phyloP scores from a whole-genome alignment of 2,329 filamentous ascomycete genomes.

The Helminthosporium solani region DNA sequence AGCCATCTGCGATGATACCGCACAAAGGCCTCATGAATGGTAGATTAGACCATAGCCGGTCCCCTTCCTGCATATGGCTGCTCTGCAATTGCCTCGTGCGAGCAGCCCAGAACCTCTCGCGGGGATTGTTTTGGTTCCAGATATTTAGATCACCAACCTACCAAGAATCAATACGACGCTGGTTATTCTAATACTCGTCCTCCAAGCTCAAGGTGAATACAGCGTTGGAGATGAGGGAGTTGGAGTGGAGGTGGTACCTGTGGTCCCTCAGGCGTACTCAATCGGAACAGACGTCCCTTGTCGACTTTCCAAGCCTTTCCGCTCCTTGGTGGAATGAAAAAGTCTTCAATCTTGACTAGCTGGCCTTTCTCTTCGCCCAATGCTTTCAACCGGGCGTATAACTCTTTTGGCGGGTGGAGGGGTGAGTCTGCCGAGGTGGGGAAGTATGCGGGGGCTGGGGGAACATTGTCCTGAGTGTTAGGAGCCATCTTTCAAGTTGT shows the following conservation, averaged over 20 bases:
- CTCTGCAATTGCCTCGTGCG: slow-evolving; percentile 77
- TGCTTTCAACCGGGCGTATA: slow-evolving; percentile 30
- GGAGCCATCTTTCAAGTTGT: slow-evolving; percentile 8
- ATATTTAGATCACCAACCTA: slow-evolving; percentile 77
- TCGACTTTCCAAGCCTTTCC: slow-evolving; percentile 72
- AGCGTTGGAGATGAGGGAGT: too few relatives aligned
- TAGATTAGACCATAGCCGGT: slow-evolving; percentile 75
- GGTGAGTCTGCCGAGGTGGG: slow-evolving; percentile 33
- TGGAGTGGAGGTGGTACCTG: slow-evolving; percentile 48
- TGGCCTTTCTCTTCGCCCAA: slow-evolving; percentile 2
- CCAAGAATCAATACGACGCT: not conserved
- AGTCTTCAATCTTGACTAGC: slow-evolving; percentile 15
- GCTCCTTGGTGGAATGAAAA: slow-evolving; percentile 68
- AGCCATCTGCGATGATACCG: slow-evolving; percentile 66
- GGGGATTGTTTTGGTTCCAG: slow-evolving; percentile 74
- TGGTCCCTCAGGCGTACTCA: slow-evolving; percentile 73
- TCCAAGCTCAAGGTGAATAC: too few relatives aligned
- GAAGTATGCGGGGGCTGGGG: slow-evolving; percentile 39
- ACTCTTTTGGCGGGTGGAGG: slow-evolving; percentile 32
- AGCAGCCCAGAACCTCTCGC: slow-evolving; percentile 79
- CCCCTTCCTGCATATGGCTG: slow-evolving; percentile 69
- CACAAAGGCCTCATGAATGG: slow-evolving; percentile 75
- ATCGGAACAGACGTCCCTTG: slow-evolving; percentile 66
- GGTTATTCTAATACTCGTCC: too few relatives aligned
- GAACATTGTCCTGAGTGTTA: slow-evolving; percentile 9